phyloP scores from a whole-genome alignment of 1,139 yeast genomes.

The Yamadazyma sp. region DNA sequence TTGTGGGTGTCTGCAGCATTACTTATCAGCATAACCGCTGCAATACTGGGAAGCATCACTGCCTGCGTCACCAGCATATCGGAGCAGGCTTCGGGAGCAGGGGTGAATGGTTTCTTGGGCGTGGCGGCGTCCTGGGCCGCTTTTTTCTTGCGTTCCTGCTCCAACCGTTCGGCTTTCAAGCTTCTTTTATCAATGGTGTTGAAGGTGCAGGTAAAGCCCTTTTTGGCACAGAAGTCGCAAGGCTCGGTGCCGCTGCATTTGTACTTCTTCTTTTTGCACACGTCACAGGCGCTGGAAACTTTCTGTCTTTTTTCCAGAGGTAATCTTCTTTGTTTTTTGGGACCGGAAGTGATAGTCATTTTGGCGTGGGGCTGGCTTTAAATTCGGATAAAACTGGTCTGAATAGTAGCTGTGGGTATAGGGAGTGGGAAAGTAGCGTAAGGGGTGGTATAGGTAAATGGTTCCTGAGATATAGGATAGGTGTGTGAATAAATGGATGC shows the following conservation, averaged over 20 bases:
- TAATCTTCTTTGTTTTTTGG: slow-evolving; percentile 17
- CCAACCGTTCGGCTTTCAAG: slow-evolving; percentile 27
- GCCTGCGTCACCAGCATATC: too few relatives aligned
- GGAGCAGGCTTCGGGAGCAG: too few relatives aligned
- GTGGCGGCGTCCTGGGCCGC: not conserved
- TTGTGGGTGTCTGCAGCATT: not conserved
- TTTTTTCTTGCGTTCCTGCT: slow-evolving; percentile 6
- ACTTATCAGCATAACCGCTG: not conserved
- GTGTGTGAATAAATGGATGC: too few relatives aligned
- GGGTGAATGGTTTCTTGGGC: not conserved
- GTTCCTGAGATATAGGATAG: too few relatives aligned
- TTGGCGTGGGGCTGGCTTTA: too few relatives aligned
- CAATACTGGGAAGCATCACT: not conserved
- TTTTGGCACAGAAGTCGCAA: slow-evolving; percentile 26
- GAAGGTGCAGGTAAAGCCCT: slow-evolving; percentile 24
- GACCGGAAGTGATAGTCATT: not conserved
- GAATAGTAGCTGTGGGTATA: too few relatives aligned
- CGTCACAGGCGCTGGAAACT: slow-evolving; percentile 42
- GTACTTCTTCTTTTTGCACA: slow-evolving; percentile 38
- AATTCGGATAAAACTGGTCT: too few relatives aligned
- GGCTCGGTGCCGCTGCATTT: slow-evolving; percentile 33
- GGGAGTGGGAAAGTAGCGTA: too few relatives aligned
- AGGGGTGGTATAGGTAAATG: too few relatives aligned
- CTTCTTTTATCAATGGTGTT: slow-evolving; percentile 28
- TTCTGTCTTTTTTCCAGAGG: slow-evolving; percentile 28